A percentile compares a stretch with the other conserved stretches of the same genome.
Evolutionary conservation across 345 rosid species (phyloP).

Genomic region (Brassica juncea): DNA sequence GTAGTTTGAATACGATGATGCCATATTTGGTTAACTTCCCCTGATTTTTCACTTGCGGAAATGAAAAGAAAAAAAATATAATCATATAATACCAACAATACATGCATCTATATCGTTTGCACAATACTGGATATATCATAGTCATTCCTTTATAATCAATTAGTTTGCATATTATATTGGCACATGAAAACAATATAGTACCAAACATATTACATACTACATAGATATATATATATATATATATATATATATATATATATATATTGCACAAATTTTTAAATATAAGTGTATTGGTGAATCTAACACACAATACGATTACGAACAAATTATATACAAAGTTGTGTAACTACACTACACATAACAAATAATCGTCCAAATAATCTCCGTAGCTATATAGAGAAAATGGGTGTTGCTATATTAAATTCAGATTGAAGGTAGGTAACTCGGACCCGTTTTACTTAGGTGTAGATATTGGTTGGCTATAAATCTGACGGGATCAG

Average conservation of each 20-base stretch:
- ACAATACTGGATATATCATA: background rate
- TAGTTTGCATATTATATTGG: background rate
- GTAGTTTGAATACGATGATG: conserved; percentile 48
- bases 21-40: conserved; percentile 1
- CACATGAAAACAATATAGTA: background rate
- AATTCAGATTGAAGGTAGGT: background rate
- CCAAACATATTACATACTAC: background rate
- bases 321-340: background rate
- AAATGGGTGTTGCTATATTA: background rate
- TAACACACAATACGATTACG: background rate
- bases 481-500: background rate
- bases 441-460: background rate
- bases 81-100: background rate
- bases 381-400: background rate
- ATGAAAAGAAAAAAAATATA: background rate
- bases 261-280: background rate
- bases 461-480: background rate
- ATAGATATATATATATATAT: background rate
- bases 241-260: background rate
- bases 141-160: background rate
- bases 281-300: conserved; percentile 1
- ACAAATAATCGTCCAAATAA: background rate
- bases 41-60: conserved; percentile 9
- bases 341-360: background rate
- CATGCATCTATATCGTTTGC: background rate